A percentile compares a stretch with the other conserved stretches of the same genome.
Conservation (phyloP, 1,139 yeast species). For the Kodamaea suecica region DNA sequence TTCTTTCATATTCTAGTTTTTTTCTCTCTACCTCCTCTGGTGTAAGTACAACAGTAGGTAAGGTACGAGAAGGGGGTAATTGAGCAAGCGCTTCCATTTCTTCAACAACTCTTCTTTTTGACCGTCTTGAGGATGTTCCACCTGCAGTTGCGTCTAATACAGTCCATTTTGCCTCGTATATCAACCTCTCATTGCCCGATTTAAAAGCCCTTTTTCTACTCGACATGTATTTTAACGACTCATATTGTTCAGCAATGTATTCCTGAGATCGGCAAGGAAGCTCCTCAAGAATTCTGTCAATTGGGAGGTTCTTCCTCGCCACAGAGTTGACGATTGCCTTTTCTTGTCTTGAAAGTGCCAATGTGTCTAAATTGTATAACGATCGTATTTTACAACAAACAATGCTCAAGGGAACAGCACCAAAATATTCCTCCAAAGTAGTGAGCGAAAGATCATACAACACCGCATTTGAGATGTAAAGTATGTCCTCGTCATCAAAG, state of each 20-base stretch:
- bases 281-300: slow-evolving; percentile 6
- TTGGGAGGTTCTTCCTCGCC: slow-evolving; percentile 2
- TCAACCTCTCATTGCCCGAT: slow-evolving; percentile 28
- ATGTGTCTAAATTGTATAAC: slow-evolving; percentile 4
- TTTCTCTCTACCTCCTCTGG: slow-evolving; percentile 1
- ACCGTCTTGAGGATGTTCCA: slow-evolving; percentile 2
- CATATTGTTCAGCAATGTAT: slow-evolving; percentile 19
- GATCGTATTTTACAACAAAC: slow-evolving; percentile 4
- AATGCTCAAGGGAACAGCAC: slow-evolving; percentile 4
- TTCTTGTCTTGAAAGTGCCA: slow-evolving; percentile 5
- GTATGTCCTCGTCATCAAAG: slow-evolving; percentile 1
- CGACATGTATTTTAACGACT: slow-evolving; percentile 21
- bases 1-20: slow-evolving; percentile 2
- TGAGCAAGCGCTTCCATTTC: neutral
- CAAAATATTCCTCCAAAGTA: slow-evolving; percentile 6
- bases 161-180: slow-evolving; percentile 42
- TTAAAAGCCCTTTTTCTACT: slow-evolving; percentile 28
- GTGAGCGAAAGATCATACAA: slow-evolving; percentile 9
- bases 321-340: slow-evolving; percentile 1
- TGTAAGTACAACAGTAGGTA: neutral
- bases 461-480: slow-evolving; percentile 1
- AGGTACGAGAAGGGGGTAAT: neutral
- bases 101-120: neutral
- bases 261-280: slow-evolving; percentile 16
- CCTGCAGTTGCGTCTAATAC: slow-evolving; percentile 12